Percentiles rank a stretch among this genome's conserved stretches.
phyloP scores from a whole-genome alignment of 106 monocot species.

The Dioscorea alata region DNA sequence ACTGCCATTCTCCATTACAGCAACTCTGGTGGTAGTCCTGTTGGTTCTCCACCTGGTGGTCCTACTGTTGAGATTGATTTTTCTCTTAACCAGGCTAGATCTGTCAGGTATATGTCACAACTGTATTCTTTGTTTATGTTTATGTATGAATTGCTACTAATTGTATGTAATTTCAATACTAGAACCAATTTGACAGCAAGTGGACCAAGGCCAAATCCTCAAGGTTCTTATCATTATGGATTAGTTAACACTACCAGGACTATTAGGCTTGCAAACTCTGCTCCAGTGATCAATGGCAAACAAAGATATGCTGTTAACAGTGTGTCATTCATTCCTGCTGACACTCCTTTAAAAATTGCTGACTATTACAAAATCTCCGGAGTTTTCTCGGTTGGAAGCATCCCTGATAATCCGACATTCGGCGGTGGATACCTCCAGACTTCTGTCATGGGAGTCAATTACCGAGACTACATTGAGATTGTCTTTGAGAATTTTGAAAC shows the following conservation, averaged over 20 bases:
- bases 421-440: conserved; percentile 38
- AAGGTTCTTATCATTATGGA: conserved; percentile 87
- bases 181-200: conserved; percentile 75
- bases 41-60: conserved; percentile 31
- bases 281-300: conserved; percentile 39
- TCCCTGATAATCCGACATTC: conserved; percentile 34
- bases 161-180: background rate
- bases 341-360: conserved; percentile 69
- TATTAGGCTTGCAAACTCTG: conserved; percentile 55
- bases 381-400: conserved; percentile 69
- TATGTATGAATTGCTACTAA: background rate
- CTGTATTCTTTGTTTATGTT: no score
- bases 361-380: conserved; percentile 64
- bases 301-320: conserved; percentile 63
- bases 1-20: conserved; percentile 66
- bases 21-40: conserved; percentile 32
- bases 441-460: conserved; percentile 42
- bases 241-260: conserved; percentile 51
- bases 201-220: conserved; percentile 83
- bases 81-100: conserved; percentile 78
- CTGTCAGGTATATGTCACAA: conserved; percentile 26
- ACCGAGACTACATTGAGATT: conserved; percentile 49
- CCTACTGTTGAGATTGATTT: conserved; percentile 46
- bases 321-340: conserved; percentile 45
- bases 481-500: conserved; percentile 66